These are phyloP conservation scores for Luvunga scandens DNA, from an alignment of 345 rosid species.

Conservation along the genomic window DNA sequence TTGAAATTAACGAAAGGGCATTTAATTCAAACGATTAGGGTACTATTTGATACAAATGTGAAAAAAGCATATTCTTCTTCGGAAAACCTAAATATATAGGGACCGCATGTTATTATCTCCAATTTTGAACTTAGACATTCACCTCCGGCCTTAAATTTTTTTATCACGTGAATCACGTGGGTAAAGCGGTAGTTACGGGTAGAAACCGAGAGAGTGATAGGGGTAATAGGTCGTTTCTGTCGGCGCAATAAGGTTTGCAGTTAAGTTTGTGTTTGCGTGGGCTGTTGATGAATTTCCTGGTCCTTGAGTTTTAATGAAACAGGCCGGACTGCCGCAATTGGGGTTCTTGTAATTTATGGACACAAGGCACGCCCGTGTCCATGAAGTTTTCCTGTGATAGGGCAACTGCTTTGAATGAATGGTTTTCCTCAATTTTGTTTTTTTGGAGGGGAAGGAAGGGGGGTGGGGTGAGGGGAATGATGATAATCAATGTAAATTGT, in stretches of 20 bases:
- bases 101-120: not conserved
- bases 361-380: not conserved
- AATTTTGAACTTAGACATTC: not conserved
- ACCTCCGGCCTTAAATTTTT: no score
- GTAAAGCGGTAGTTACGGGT: conserved; percentile 16
- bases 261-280: not conserved
- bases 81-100: not conserved
- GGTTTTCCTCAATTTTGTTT: not conserved
- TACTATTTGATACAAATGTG: no score
- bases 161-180: conserved; percentile 34
- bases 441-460: no score
- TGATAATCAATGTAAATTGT: no score
- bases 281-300: not conserved
- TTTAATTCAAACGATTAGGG: no score
- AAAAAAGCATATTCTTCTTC: no score
- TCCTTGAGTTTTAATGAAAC: not conserved
- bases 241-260: not conserved
- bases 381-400: not conserved
- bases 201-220: not conserved
- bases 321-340: not conserved
- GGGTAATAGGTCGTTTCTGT: not conserved
- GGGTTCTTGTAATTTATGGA: not conserved
- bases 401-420: not conserved
- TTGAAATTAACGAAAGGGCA: no score
- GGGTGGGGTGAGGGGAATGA: no score